Evolutionary conservation across 1,284 basidiomycete species (phyloP), one percentile per base, ranked within the genome.

Genomic region (Mycena citricolor): DNA sequence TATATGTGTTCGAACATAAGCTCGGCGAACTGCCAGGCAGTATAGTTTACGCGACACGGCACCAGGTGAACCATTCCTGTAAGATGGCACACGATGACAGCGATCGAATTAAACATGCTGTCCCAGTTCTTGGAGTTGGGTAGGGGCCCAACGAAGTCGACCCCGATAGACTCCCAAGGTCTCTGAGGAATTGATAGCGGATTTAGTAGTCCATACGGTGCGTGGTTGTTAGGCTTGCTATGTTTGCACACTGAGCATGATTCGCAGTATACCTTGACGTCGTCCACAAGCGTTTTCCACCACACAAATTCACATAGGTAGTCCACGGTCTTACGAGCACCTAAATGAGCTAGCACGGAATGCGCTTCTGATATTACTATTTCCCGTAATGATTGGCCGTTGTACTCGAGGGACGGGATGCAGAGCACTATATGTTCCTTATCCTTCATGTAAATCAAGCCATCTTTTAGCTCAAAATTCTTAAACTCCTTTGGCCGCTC

Each of bases 141-240:
- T 1, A 74, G 44, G 0, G 64, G 66, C 1, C 68, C 67, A 0
- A 74, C 61, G 39, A 72, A 70, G 36, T 74, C 70, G 7, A 74
- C 63, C 0, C 62, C 61, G 0, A 73, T 60, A 0, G 49, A 31
- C 13, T 65, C 47, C 63, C 66, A 69, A 10, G 65, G 62, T 2
- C 47, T 16, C 1, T 17, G 23, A 0, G 65, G 66, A 0, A 64
- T 44, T 8, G 30, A 13, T 39, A n/a, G 49, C 14, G 64, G 56
- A 16, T 8, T 62, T 60, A 26, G 43, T 46, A 42, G 66, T 64
- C 24, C 70, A 42, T 53, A 50, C 58, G 52, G 69, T 65, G 16
- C 61, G 59, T 5, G 60, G 44, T 32, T 54, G 62, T 1, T 59
- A 57, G 7, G 57, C 64, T 14, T 57, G 47, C 12, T 57, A 52